Base-by-base conservation (phyloP, 2,329 filamentous ascomycete genomes). In the Cephalotrichum gorgonifer region DNA sequence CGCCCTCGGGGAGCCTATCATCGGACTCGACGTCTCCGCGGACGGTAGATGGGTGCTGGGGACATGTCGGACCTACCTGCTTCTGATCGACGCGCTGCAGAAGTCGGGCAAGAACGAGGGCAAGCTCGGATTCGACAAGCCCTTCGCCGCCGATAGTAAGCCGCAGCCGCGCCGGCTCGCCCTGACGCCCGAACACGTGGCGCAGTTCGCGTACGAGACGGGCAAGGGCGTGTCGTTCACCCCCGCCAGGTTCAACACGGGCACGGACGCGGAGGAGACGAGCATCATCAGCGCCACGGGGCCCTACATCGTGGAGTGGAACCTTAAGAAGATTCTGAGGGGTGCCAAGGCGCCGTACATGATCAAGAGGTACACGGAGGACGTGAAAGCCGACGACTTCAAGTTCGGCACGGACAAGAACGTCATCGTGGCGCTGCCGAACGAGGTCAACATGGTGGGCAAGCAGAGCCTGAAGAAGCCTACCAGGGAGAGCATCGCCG, bases 351-450 rank as follows among this genome's bases (percentile, higher is more conserved):
- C 93, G 52, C 85, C 91, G 0, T 98, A 98, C 70, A 86, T 83
- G 57, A 97, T 98, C 75, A 96, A 97, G 75, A 85, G 93, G 15
- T 98, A 98, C 63, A 78, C 81, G 1, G 93, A 98, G 60, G 86
- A 95, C 54, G 89, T 98, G 62, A 96, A 94, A 74, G 93, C 93
- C 4, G 93, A 98, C 64, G 95, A 98, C 64, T 98, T 98, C 81
- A 89, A 93, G 60, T 98, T 89, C 60, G 91, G 91, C 43, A 90
- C 85, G 5, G 93, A 98, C 66, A 95, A 95, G 78, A 96, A 96
- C 60, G 88, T 98, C 58, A 95, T 98, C 60, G 91, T 98, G 31
- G 93, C 93, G 1, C 72, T 98, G 54, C 90, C 93, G 2, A 95
- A 98, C 62, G 90, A 97, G 65, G 93, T 98, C 56, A 94, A 96